Evolutionary conservation across 1,139 yeast genomes (phyloP), one percentile per base, ranked within the genome.

Genomic region (Candida neerlandica): DNA sequence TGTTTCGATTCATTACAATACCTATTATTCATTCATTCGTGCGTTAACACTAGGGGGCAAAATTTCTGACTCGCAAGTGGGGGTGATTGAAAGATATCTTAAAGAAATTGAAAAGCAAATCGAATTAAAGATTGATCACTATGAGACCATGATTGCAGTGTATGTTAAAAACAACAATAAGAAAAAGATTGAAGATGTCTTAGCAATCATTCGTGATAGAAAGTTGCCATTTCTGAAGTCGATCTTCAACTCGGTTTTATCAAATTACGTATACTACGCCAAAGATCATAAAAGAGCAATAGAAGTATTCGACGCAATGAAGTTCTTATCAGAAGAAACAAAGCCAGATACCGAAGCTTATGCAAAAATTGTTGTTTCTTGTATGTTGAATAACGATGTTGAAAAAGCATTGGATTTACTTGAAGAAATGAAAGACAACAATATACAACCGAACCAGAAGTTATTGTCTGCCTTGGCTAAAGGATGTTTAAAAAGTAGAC

Each of bases 281-380:
- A 70, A 71, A 21, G 79, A 84, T 52, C 82, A 76, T 55, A 67
- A 75, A 33, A 84, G 81, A 55, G 96, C 96, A 0, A 79, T 81
- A 50, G 83, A 84, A 46, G 74, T 89, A 1, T 94, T 94, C 64
- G 94, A 87, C 58, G 82, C 90, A 55, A 85, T 94, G 91, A 92
- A 90, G 64, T 92, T 89, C 63, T 67, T 86, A 54, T 83, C 95
- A 0, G 62, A 74, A 5, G 67, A 71, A 30, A 81, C 89, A 2
- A 79, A 80, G 47, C 97, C 98, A 0, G 86, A 84, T 45, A 63
- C 81, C 0, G 67, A 72, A 18, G 82, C 90, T 0, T 94, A 90
- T 65, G 84, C 85, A 52, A 81, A 87, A 14, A 80, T 91, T 69
- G 79, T 92, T 19, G 76, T 83, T 7, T 75, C 90, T 1, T 83